A percentile compares a stretch with the other conserved stretches of the same genome.
Evolutionary conservation across 2,329 filamentous ascomycete species (phyloP).

Genomic region (Fusarium protoensiforme): DNA sequence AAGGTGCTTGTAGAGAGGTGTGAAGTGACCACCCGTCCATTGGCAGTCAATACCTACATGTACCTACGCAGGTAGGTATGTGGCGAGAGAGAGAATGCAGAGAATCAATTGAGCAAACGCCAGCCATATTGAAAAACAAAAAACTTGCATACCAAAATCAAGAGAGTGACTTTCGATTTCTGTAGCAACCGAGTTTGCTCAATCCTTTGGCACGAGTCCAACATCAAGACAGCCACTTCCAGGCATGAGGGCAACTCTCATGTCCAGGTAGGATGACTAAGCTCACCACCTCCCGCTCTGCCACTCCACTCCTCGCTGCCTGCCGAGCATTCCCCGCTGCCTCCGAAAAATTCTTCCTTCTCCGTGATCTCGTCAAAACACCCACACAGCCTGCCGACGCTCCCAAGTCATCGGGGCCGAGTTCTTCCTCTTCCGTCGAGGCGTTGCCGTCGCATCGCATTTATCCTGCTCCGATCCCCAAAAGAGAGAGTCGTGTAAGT

Average conservation of each 20-base stretch:
- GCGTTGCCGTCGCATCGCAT: conserved; percentile 53
- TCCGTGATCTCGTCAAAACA: conserved; percentile 50
- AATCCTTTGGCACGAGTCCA: background rate
- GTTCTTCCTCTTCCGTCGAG: conserved; percentile 62
- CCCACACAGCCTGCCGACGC: conserved; percentile 45
- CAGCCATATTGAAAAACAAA: background rate
- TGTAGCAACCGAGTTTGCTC: background rate
- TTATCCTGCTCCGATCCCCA: conserved; percentile 56
- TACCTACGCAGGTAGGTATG: background rate
- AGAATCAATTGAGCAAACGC: background rate
- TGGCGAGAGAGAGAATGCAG: background rate
- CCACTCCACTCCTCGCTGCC: background rate
- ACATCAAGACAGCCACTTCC: background rate
- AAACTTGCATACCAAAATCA: background rate
- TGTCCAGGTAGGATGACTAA: conserved; percentile 26
- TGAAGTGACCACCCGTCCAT: background rate
- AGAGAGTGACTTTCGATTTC: background rate
- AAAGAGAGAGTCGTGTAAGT: conserved; percentile 51
- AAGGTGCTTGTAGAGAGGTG: background rate
- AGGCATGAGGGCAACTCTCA: background rate
- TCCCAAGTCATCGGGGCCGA: conserved; percentile 48
- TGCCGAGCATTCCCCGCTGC: conserved; percentile 38
- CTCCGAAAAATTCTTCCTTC: conserved; percentile 52
- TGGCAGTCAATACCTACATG: background rate
- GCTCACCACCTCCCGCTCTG: background rate